Conservation (phyloP, 257 asterid species). For the Lycium barbarum region DNA sequence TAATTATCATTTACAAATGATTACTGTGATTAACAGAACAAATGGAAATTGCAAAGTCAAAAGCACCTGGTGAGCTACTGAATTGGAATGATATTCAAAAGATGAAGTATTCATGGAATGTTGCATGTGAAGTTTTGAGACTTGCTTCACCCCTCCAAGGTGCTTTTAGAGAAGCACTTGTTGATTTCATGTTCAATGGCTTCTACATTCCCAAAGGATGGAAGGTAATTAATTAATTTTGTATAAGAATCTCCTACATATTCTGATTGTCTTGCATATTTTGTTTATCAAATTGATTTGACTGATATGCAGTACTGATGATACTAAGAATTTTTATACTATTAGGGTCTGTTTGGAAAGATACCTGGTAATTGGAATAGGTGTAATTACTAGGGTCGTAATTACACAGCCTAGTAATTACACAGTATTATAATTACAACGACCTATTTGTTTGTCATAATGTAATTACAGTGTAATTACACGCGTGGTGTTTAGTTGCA, state of each 20-base stretch:
- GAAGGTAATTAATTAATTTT: too few relatives aligned
- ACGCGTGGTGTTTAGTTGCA: too few relatives aligned
- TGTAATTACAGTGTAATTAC: too few relatives aligned
- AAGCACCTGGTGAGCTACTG: constrained; percentile 53
- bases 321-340: too few relatives aligned
- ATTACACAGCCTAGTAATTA: too few relatives aligned
- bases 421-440: too few relatives aligned
- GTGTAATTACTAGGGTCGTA: too few relatives aligned
- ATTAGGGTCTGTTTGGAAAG: too few relatives aligned
- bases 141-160: constrained; percentile 70
- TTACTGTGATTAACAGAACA: constrained; percentile 43
- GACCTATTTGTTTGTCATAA: too few relatives aligned
- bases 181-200: constrained; percentile 58
- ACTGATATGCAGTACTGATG: too few relatives aligned
- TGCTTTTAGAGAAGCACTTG: constrained; percentile 62
- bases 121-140: constrained; percentile 63
- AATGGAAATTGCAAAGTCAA: constrained; percentile 61
- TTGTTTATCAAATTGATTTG: neutral
- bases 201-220: constrained; percentile 70
- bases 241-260: too few relatives aligned
- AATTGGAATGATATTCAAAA: constrained; percentile 66
- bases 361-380: too few relatives aligned
- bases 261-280: neutral
- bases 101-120: constrained; percentile 74
- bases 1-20: neutral